phyloP scores from a whole-genome alignment of 208 protist genomes.

The Hexamita inflata region DNA sequence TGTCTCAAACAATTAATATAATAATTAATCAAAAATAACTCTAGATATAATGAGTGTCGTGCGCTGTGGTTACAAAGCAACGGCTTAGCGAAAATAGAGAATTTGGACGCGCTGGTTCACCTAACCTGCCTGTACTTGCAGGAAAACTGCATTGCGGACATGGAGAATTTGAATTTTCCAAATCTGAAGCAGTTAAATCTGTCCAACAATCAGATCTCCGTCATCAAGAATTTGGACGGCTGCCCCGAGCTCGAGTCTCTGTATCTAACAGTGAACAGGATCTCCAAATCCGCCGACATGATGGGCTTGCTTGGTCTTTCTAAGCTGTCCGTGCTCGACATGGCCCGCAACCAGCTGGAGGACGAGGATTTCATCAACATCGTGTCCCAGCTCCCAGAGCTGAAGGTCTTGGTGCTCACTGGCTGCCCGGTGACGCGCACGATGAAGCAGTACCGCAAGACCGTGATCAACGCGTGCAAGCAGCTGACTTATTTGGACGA shows the following conservation, averaged over 20 bases:
- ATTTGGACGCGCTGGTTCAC: constrained; percentile 51
- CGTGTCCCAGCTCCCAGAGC: constrained; percentile 55
- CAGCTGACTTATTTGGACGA: constrained; percentile 67
- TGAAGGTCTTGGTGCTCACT: constrained; percentile 59
- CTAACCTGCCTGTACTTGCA: constrained; percentile 63
- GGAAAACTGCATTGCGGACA: constrained; percentile 67
- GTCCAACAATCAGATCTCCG: constrained; percentile 61
- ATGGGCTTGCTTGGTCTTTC: constrained; percentile 51
- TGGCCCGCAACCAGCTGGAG: constrained; percentile 66
- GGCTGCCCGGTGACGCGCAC: constrained; percentile 57
- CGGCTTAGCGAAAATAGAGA: constrained; percentile 57
- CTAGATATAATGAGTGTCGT: constrained; percentile 57
- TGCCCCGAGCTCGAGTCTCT: constrained; percentile 55
- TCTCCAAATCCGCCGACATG: constrained; percentile 49
- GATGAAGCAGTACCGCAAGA: constrained; percentile 60
- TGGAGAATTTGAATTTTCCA: constrained; percentile 62
- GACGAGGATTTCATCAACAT: constrained; percentile 58
- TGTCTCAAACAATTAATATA: too few species aligned
- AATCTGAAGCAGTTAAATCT: constrained; percentile 68
- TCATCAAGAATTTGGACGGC: constrained; percentile 44
- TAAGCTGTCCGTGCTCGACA: constrained; percentile 64
- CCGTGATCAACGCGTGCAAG: constrained; percentile 53
- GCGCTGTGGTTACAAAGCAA: constrained; percentile 72
- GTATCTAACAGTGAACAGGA: constrained; percentile 57
- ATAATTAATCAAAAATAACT: constrained; percentile 60